A percentile compares a stretch with the other conserved stretches of the same genome.
Evolutionary conservation across 2,329 filamentous ascomycete genomes (phyloP).

Genomic region (Coniochaeta hoffmannii): DNA sequence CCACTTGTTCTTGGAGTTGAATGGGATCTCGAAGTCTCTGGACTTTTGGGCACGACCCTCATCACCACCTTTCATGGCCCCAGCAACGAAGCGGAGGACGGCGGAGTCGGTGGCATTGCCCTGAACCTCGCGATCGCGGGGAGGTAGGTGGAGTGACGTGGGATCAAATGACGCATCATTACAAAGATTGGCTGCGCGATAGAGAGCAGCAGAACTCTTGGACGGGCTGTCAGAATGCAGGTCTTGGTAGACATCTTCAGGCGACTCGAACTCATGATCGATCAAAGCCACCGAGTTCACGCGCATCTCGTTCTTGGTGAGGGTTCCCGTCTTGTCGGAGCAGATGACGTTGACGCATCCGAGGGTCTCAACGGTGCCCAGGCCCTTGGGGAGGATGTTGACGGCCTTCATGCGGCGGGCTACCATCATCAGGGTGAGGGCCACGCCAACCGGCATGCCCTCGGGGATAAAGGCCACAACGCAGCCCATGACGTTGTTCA

Average conservation of each 20-base stretch:
- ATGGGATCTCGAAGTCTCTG: slow-evolving; percentile 60
- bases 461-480: slow-evolving; percentile 73
- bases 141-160: slow-evolving; percentile 48
- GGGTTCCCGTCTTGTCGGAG: slow-evolving; percentile 69
- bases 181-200: too few species aligned
- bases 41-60: slow-evolving; percentile 57
- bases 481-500: slow-evolving; percentile 65
- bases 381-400: slow-evolving; percentile 70
- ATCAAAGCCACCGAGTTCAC: too few species aligned
- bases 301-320: too few species aligned
- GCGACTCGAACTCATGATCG: too few species aligned
- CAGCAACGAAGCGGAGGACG: slow-evolving; percentile 63
- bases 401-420: slow-evolving; percentile 72
- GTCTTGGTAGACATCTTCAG: too few species aligned
- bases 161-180: slow-evolving; percentile 72
- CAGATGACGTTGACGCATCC: slow-evolving; percentile 68
- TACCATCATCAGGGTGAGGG: slow-evolving; percentile 65
- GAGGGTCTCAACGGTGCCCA: slow-evolving; percentile 72
- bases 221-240: too few species aligned
- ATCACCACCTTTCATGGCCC: slow-evolving; percentile 52
- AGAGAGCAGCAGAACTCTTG: too few species aligned
- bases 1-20: slow-evolving; percentile 81
- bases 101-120: slow-evolving; percentile 74
- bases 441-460: slow-evolving; percentile 62
- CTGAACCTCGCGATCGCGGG: slow-evolving; percentile 57